Percentiles rank a stretch among this genome's conserved stretches.
These are phyloP conservation scores for Cercospora zeae-maydis DNA, from an alignment of 2,329 filamentous ascomycete genomes.

Conservation along the genomic window DNA sequence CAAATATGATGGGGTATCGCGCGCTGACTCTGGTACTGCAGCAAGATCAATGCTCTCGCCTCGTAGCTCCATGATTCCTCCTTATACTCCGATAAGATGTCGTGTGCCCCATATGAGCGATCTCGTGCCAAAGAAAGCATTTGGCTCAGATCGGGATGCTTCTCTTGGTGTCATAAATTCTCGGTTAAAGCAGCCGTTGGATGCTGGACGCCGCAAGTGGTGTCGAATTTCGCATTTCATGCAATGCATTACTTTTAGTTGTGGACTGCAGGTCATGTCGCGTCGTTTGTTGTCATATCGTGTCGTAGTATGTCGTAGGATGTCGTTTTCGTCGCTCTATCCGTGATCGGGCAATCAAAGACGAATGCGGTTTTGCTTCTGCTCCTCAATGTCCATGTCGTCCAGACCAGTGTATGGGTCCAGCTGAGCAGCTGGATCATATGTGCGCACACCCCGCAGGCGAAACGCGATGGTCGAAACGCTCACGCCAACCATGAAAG, in stretches of 20 bases:
- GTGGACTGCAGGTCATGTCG: not conserved
- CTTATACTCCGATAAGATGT: not conserved
- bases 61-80: not conserved
- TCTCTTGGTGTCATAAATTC: not conserved
- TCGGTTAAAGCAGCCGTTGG: not conserved
- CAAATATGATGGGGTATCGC: conserved; percentile 6
- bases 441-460: not conserved
- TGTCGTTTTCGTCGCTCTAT: not conserved
- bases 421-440: conserved; percentile 5
- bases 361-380: not conserved
- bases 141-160: not conserved
- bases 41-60: not conserved
- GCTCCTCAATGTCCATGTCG: conserved; percentile 8
- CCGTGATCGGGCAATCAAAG: not conserved
- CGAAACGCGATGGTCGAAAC: not conserved
- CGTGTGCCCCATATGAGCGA: not conserved
- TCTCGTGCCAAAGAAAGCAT: not conserved
- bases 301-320: not conserved
- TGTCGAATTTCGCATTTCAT: not conserved
- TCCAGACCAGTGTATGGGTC: not conserved
- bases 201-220: not conserved
- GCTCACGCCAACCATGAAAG: not conserved
- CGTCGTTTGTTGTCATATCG: not conserved
- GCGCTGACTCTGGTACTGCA: not conserved
- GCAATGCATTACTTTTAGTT: not conserved